Base-by-base conservation (phyloP, 2,329 filamentous ascomycete species). In the Ophiostoma pallidulum region DNA sequence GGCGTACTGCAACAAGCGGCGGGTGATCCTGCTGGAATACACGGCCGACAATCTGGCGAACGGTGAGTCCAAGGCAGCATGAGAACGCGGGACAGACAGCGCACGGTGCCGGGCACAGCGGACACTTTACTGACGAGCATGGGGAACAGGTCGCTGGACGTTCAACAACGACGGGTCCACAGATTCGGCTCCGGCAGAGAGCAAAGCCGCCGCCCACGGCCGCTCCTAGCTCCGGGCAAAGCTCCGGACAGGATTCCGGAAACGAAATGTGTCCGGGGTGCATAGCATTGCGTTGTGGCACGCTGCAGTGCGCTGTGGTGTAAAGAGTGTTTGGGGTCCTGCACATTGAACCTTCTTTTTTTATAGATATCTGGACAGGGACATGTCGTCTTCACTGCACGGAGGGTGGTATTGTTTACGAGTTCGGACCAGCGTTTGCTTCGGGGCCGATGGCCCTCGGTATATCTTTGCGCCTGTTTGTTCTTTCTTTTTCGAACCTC, bases 11-110 rank as follows among this genome's bases (percentile, higher is more conserved):
- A 95, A 86, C 65, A 91, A 92, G 66, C 78, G 92, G 46, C 78
- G 92, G 38, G 75, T 96, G 20, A 96, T 97, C 54, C 65, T 98
- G 9, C 73, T 98, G 18, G 87, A 89, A 47, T 88, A 96, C 58
- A 97, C 92, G 2, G 92, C 92, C 1, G 85, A 95, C 56, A 95
- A 94, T 58, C 70, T 98, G 45, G 89, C 86, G 57, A 82, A 86
- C 62, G 85, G 91, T 92, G 74, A 65, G 77, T 73, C 6, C 24
- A 10, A 5, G 24, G 10, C 24, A 28, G 24, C 24, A 28, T 10
- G 24, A 28, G 24, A 6, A 4, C 13, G 33, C n/a, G n/a, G 29
- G 20, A n/a, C 22, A 22, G 20, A 22, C 20, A 41, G 7, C 3
- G 32, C 3, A n/a, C 13, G 7, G 18, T 26, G 22, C 5, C 7